Evolutionary conservation across 441 rosid genomes (phyloP).

Genomic region (Gossypium aridum): DNA sequence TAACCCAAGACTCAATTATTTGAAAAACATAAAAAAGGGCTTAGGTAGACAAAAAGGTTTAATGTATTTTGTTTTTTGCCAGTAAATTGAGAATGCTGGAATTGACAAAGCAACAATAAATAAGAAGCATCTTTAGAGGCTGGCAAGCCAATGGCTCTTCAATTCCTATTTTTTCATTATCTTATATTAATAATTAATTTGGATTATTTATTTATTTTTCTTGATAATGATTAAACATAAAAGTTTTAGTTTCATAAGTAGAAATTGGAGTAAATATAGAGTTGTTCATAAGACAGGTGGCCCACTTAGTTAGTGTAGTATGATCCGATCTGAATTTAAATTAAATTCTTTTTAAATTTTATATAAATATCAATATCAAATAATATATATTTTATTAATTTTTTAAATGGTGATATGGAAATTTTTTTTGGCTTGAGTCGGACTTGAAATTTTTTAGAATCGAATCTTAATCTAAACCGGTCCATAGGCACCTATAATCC

Average conservation of each 20-base stretch:
- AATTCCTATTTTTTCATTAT: neutral
- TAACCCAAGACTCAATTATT: neutral
- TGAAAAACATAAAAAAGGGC: neutral
- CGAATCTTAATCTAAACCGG: no score
- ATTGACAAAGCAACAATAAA: slow-evolving; percentile 20
- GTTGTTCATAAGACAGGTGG: no score
- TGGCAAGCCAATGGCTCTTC: neutral
- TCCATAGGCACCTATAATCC: no score
- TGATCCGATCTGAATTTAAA: no score
- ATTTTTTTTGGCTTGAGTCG: no score
- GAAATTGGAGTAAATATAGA: neutral
- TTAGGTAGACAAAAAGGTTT: neutral
- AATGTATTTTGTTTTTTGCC: neutral
- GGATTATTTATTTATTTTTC: neutral
- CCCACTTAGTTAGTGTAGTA: accelerated
- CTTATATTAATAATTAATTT: neutral
- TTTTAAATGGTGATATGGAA: no score
- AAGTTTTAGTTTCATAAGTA: neutral
- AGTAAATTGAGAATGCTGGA: neutral
- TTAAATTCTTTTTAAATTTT: no score
- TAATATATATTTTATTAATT: no score
- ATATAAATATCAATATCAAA: no score
- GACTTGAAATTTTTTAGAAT: no score
- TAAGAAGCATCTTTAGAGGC: neutral
- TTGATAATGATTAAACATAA: neutral